Percentiles rank a stretch among this genome's conserved stretches.
phyloP scores from a whole-genome alignment of 495 filamentous ascomycete species.

The Penicillium simplicissimum region DNA sequence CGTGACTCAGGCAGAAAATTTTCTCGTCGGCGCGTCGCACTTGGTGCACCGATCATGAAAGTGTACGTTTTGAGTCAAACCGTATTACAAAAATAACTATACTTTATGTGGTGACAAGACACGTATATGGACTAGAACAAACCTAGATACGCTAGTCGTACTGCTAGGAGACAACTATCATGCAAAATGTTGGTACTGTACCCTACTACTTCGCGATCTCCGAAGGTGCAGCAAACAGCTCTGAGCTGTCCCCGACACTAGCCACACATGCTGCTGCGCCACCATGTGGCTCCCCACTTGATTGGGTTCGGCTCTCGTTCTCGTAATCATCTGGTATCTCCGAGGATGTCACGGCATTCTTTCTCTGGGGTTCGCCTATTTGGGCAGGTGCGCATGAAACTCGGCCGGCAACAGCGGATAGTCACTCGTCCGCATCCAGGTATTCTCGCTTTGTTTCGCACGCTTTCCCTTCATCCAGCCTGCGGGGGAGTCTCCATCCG shows the following conservation, averaged over 20 bases:
- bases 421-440: neutral
- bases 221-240: neutral
- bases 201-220: neutral
- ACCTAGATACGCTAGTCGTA: neutral
- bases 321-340: neutral
- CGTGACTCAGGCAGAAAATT: conserved; percentile 13
- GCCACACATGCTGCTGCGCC: conserved; percentile 17
- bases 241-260: neutral
- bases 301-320: neutral
- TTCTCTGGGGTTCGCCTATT: conserved; percentile 12
- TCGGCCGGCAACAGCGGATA: neutral
- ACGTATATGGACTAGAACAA: neutral
- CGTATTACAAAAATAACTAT: neutral
- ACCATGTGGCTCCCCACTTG: conserved; percentile 7
- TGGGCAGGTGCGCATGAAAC: conserved; percentile 1
- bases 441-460: neutral
- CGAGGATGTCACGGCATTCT: conserved; percentile 4
- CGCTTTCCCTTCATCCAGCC: neutral
- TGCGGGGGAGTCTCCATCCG: neutral
- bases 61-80: neutral
- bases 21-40: neutral
- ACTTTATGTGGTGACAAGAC: neutral
- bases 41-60: neutral
- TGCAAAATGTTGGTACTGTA: too few species aligned
- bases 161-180: neutral